These are phyloP conservation scores for Candida koratica DNA, from an alignment of 805 yeast genomes.

Conservation along the genomic window DNA sequence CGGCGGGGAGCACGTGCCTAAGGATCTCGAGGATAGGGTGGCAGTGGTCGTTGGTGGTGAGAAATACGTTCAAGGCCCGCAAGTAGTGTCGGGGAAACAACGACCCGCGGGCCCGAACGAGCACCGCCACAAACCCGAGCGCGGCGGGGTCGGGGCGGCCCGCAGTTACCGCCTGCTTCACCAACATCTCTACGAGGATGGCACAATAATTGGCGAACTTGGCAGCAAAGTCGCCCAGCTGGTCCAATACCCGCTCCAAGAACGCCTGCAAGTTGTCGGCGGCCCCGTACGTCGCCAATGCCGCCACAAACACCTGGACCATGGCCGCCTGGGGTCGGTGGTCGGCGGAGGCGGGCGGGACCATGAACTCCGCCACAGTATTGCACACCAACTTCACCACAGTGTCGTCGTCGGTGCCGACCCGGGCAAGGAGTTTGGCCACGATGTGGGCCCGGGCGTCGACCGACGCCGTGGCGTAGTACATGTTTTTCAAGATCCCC, in stretches of 20 bases:
- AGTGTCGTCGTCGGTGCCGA: conserved; percentile 70
- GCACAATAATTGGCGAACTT: neutral
- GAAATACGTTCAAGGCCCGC: conserved; percentile 58
- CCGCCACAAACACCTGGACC: conserved; percentile 2
- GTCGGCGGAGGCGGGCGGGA: neutral
- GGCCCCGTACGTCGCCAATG: too few relatives aligned
- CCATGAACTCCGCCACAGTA: conserved; percentile 1
- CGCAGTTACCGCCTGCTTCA: neutral
- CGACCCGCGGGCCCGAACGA: conserved; percentile 50
- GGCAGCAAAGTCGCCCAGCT: too few relatives aligned
- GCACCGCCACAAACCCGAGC: conserved; percentile 15
- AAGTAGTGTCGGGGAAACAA: conserved; percentile 67
- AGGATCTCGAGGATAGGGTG: conserved; percentile 54
- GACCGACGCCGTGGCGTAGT: conserved; percentile 25
- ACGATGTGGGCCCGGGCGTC: conserved; percentile 40
- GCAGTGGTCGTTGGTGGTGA: conserved; percentile 45
- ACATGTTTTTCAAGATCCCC: conserved; percentile 48
- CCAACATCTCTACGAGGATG: neutral
- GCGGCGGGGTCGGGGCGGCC: neutral
- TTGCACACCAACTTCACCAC: neutral
- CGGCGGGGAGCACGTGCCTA: conserved; percentile 43
- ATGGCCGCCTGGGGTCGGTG: neutral
- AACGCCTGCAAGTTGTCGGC: too few relatives aligned
- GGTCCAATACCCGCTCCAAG: too few relatives aligned
- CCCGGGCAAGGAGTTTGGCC: conserved; percentile 48